Evolutionary conservation across 306 rosid species (phyloP), one percentile per base, ranked within the genome.

Genomic region (Adenanthera pavonina): DNA sequence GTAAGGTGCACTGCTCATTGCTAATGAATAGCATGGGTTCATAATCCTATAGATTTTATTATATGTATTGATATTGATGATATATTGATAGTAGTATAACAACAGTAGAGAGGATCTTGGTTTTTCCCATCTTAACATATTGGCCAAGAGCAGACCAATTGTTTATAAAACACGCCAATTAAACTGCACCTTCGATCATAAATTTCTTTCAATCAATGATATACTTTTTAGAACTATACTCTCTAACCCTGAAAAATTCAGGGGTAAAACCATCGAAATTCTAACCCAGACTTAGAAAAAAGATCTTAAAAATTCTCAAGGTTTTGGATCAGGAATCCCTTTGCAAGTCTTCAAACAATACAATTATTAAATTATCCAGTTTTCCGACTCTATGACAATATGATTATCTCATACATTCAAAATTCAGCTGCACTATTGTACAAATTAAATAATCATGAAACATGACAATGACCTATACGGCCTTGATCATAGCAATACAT

Each of bases 341-440:
- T 85, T 17, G 85, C 67, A 43, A 20, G 51, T 53, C 44, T 75
- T 43, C 30, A 9, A 9, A 47, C 8, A 57, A 57, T 15, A 57
- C 41, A 20, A 25, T 25, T 25, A 25, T 25, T 25, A 25, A 59
- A 46, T 44, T n/a, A n/a, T 5, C 64, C 69, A 75, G 69, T 35
- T 35, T 10, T n/a, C 33, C 60, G 7, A 74, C 41, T 38, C 34
- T 19, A 33, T 57, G 43, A 20, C 41, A 33, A 41, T 66, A 66
- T 38, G 43, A 25, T 49, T 33, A 60, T 33, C 65, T 70, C 25
- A 61, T 20, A 48, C 13, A 20, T 60, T 59, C 38, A 6, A 81
- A 74, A 74, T 8, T 17, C 48, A 47, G 64, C 34, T 5, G 74
- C 48, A 48, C 60, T 20, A 40, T 10, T 17, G 7, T 69, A 69